These are phyloP conservation scores for Pyrrhoderma noxium DNA, from an alignment of 1,284 basidiomycete genomes.

Conservation along the genomic window DNA sequence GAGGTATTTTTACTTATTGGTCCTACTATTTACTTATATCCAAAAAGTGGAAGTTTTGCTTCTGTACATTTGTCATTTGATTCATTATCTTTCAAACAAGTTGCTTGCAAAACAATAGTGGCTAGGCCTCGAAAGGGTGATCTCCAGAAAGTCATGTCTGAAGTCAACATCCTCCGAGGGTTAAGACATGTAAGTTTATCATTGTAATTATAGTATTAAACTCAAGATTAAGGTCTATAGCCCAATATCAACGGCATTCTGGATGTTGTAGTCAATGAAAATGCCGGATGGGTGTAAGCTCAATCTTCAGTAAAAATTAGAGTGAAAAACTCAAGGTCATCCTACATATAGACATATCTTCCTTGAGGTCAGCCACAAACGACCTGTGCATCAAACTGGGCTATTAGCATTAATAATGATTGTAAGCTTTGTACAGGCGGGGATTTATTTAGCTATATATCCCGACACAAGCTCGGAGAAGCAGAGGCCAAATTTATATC, in stretches of 20 bases:
- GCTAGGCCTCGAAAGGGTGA: conserved; percentile 47
- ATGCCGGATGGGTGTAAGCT: conserved; percentile 44
- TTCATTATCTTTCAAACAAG: conserved; percentile 53
- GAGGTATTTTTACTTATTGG: neutral
- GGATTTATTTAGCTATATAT: conserved; percentile 74
- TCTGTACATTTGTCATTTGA: conserved; percentile 73
- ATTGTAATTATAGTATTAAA: conserved; percentile 1
- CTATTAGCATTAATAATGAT: conserved; percentile 31
- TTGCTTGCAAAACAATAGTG: conserved; percentile 73
- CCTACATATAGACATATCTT: conserved; percentile 56
- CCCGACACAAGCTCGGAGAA: conserved; percentile 58
- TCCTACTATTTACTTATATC: neutral
- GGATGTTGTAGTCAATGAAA: conserved; percentile 56
- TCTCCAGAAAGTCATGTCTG: conserved; percentile 59
- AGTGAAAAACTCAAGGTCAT: neutral
- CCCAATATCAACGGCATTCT: conserved; percentile 77
- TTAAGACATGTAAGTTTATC: conserved; percentile 54
- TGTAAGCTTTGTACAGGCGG: conserved; percentile 72
- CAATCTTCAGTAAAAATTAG: neutral
- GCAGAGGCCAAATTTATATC: conserved; percentile 79
- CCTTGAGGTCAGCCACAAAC: conserved; percentile 16
- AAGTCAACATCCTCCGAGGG: conserved; percentile 63
- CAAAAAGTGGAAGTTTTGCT: conserved; percentile 61
- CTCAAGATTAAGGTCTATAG: too few species aligned
- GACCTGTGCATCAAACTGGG: too few species aligned